These are phyloP conservation scores for Tilletia setariae DNA, from an alignment of 1,284 basidiomycete species.

Conservation along the genomic window DNA sequence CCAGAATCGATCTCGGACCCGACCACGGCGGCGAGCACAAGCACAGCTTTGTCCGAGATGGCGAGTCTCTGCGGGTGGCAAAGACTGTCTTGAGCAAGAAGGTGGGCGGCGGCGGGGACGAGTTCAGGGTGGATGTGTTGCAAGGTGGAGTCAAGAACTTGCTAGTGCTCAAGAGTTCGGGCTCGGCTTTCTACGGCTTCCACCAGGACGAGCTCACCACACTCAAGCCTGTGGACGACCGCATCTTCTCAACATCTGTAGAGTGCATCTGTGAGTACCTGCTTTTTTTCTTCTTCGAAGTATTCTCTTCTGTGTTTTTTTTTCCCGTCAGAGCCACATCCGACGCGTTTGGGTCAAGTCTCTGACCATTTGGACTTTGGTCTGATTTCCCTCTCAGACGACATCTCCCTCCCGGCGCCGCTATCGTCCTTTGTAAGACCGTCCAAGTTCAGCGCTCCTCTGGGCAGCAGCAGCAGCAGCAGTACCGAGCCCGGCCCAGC, in stretches of 20 bases:
- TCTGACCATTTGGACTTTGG: neutral
- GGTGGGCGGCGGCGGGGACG: conserved; percentile 55
- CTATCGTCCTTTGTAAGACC: conserved; percentile 60
- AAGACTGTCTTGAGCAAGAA: conserved; percentile 61
- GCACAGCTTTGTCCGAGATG: conserved; percentile 82
- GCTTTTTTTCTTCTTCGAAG: conserved; percentile 58
- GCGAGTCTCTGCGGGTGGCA: conserved; percentile 77
- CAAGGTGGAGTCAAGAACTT: conserved; percentile 38
- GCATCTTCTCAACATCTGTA: conserved; percentile 50
- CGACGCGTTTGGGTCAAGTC: too few relatives aligned
- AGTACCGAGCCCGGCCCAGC: neutral
- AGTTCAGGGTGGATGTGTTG: conserved; percentile 34
- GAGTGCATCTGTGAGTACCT: conserved; percentile 36
- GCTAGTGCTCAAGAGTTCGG: conserved; percentile 78
- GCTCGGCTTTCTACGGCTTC: conserved; percentile 80
- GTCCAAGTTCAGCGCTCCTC: conserved; percentile 8
- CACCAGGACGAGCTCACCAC: conserved; percentile 84
- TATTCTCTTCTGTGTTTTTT: neutral
- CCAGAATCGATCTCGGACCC: conserved; percentile 65
- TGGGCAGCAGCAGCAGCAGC: neutral
- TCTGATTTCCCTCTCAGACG: conserved; percentile 66
- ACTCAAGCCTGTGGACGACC: conserved; percentile 57
- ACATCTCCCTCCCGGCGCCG: conserved; percentile 59
- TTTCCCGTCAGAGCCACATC: too few relatives aligned
- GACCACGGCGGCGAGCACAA: conserved; percentile 62